Percentiles rank a stretch among this genome's conserved stretches.
Evolutionary conservation across 495 filamentous ascomycete species (phyloP).

Genomic region (Neurospora pannonica): DNA sequence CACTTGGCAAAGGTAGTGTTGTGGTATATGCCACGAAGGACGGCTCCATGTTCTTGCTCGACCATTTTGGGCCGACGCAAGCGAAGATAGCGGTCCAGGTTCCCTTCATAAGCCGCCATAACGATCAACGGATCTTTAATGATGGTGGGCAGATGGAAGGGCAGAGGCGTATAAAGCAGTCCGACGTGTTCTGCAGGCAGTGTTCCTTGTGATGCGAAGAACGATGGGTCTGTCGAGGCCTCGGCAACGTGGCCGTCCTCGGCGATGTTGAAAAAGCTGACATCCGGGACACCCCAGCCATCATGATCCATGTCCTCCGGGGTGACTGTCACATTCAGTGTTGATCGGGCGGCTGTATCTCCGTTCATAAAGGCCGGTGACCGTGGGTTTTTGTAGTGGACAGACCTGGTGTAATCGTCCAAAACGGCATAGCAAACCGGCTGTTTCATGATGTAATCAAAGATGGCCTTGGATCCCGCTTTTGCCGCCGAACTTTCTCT

Average conservation of each 20-base stretch:
- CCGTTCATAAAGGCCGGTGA: slow-evolving; percentile 8
- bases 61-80: slow-evolving; percentile 1
- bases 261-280: slow-evolving; percentile 8
- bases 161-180: slow-evolving; percentile 3
- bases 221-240: not conserved
- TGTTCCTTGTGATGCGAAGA: not conserved
- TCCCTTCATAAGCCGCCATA: slow-evolving; percentile 11
- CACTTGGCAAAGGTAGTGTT: slow-evolving; percentile 7
- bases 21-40: slow-evolving; percentile 9
- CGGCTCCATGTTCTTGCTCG: not conserved
- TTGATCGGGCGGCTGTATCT: slow-evolving; percentile 7
- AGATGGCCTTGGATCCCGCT: slow-evolving; percentile 5
- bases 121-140: slow-evolving; percentile 12
- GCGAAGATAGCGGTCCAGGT: slow-evolving; percentile 10
- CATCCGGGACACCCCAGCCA: no score
- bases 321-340: not conserved
- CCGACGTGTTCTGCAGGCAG: not conserved
- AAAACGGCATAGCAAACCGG: slow-evolving; percentile 7
- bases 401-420: slow-evolving; percentile 8
- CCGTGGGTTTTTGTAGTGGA: slow-evolving; percentile 1
- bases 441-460: slow-evolving; percentile 3
- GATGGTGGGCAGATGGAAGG: slow-evolving; percentile 5
- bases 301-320: slow-evolving; percentile 9
- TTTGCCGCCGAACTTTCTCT: not conserved
- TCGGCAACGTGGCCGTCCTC: slow-evolving; percentile 5